Base-by-base conservation (phyloP, 129 eudicot genomes). In the Arctium lappa region DNA sequence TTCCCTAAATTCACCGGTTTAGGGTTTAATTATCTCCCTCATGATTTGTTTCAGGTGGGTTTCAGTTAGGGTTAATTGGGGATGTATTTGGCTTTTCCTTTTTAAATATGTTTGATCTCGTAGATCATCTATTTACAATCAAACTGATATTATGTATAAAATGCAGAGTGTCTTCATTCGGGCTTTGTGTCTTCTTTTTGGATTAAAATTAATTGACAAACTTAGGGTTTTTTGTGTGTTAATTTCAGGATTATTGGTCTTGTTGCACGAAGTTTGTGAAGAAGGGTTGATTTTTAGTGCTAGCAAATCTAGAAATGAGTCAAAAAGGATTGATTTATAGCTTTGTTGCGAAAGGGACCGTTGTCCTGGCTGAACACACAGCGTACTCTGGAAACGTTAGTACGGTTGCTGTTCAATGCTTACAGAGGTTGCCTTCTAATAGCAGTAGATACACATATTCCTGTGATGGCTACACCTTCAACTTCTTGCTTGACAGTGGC, bases 341-440 rank as follows among this genome's bases (percentile, higher is more conserved):
- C 91, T 95, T 95, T 87, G 99, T 93, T 60, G 99, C 98, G 0
- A 95, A 93, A 86, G 99, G 94, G 60, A 91, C 98, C 2, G 92
- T 95, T 53, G 99, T 95, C 27, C 82, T 95, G 33, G 99, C 99
- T 2, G 99, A 95, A 84, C 99, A 95, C 92, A 95, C 99, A 0
- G 89, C 97, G 1, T 95, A 95, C 74, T 93, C 98, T 0, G 99
- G 99, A 66, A 95, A 95, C 81, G 94, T 95, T 80, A 95, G 99
- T 84, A 95, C 98, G n/a, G 94, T 95, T 81, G 99, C 99, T 2
- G 99, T 95, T 63, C 99, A 95, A 39, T 95, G 99, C 90, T 84
- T 95, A 92, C 99, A 95, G 76, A 95, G 89, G 86, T 86, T 95
- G 84, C 98, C 99, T 29, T 88, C 92, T 33, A 91, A 88, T 77